Base-by-base conservation (phyloP, 306 rosid genomes). In the Quercus variabilis region DNA sequence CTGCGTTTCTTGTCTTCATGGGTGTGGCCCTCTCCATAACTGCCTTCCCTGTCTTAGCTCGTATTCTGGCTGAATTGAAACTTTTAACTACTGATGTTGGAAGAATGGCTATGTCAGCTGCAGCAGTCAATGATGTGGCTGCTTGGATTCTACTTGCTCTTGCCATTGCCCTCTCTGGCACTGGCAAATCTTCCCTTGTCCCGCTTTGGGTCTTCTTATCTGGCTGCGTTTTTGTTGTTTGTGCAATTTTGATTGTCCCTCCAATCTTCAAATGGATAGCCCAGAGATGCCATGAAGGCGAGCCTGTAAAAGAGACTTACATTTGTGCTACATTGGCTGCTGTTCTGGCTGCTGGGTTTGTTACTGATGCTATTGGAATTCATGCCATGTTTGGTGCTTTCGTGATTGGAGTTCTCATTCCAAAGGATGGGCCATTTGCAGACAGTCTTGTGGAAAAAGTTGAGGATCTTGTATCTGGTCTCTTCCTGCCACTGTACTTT, bases 111-210 rank as follows among this genome's bases (percentile, higher is more conserved):
- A 92, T 94, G 97, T 90, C 98, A 12, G 98, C 97, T 46, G 98
- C 98, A 33, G 98, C 98, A 72, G 89, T 94, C 35, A 94, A 94
- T 30, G 98, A 94, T 46, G 88, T 92, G 73, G 96, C 92, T 35
- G 98, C 98, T 23, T 94, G 98, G 98, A 85, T 94, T 82, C 86
- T 94, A 69, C 98, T 94, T 80, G 98, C 98, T 38, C 87, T 92
- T 30, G 97, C 97, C 75, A 77, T 94, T 76, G 91, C 97, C 74
- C 85, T 94, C 54, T 90, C 97, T 3, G 93, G 97, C 41, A 56
- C 56, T 55, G 73, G n/a, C 28, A 80, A 82, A 33, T 90, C 98
- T 76, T 86, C 93, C 30, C 84, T 92, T 6, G 90, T 87, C 71
- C 58, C 98, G 1, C 55, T 94, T 75, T 94, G 98, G 98, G 94